Evolutionary conservation across 2,329 filamentous ascomycete genomes (phyloP), one percentile per base, ranked within the genome.

Genomic region (Rasamsonia emersonii): DNA sequence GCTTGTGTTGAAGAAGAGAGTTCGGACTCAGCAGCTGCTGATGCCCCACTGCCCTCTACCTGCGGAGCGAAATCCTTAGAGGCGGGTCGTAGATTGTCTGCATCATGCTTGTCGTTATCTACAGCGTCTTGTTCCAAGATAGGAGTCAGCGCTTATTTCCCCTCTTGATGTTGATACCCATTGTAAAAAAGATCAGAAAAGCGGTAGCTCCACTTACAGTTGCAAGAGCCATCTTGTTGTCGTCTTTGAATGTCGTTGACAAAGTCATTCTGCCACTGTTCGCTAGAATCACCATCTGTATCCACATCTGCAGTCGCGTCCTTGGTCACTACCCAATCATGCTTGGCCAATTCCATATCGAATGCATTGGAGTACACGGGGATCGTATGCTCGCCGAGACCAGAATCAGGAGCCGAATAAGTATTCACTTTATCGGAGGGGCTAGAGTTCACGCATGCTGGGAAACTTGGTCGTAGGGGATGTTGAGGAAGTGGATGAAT

Each of bases 181-280:
- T n/a, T 23, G 20, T n/a, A 8, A 23, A 23, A n/a, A n/a, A n/a
- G 20, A 23, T 8, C n/a, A 23, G 7, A 23, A n/a, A 23, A 7
- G 20, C 8, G n/a, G n/a, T 23, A 23, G n/a, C n/a, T 23, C 20
- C 20, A 23, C 20, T 23, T n/a, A 23, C 20, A 23, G 8, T 8
- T 8, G 20, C n/a, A n/a, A n/a, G n/a, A n/a, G n/a, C n/a, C n/a
- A n/a, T n/a, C n/a, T n/a, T n/a, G 20, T n/a, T n/a, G 7, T 23
- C n/a, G 20, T 23, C 20, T n/a, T 23, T n/a, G 20, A 23, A 23
- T 23, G n/a, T n/a, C 20, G 20, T n/a, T 23, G 20, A 23, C 20
- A 23, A 7, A 23, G 20, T 23, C n/a, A n/a, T n/a, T n/a, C 20
- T n/a, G 7, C 20, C 20, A 23, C 7, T 23, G 20, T 23, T 23